Base-by-base conservation (phyloP, 306 rosid species). In the Vigna angularis region DNA sequence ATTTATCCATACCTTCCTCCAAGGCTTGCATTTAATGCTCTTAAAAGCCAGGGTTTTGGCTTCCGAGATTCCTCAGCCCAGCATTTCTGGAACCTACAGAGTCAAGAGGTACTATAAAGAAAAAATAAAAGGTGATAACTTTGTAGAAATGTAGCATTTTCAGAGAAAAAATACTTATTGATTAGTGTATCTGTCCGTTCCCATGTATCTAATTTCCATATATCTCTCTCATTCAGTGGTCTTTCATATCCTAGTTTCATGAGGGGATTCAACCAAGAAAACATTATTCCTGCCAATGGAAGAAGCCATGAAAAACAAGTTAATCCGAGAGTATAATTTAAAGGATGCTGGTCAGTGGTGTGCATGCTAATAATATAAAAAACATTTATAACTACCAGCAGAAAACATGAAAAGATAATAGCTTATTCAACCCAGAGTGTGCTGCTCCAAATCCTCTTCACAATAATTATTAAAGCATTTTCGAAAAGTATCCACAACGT, bases 141-240 rank as follows among this genome's bases (percentile, higher is more conserved):
- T 24, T 44, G 67, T 10, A 34, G 47, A 78, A 71, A 49, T 77
- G 73, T 50, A 73, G 4, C 20, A 77, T 17, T 3, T 50, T 71
- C 36, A 26, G 53, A 76, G 76, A 62, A 65, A 57, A 67, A 77
- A 79, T 58, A 92, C 98, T 58, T 88, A 45, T 84, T 86, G 79
- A 82, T 83, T 72, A 94, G 80, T 67, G 96, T 86, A 85, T 94
- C 98, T 53, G 96, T 90, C 81, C 83, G 85, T 30, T 94, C 98
- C 98, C 98, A 94, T 40, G 78, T 67, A 83, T 94, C 98, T 74
- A 94, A 83, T 87, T 90, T 92, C 98, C 98, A 94, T 66, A 94
- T 72, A 87, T 94, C 97, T 82, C 84, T 94, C 83, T 94, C 97
- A 7, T 92, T 92, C 62, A 94, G 70, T 16, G 98, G 98, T 72